Base-by-base conservation (phyloP, 768 basidiomycete genomes). In the Hydnum rufescens region DNA sequence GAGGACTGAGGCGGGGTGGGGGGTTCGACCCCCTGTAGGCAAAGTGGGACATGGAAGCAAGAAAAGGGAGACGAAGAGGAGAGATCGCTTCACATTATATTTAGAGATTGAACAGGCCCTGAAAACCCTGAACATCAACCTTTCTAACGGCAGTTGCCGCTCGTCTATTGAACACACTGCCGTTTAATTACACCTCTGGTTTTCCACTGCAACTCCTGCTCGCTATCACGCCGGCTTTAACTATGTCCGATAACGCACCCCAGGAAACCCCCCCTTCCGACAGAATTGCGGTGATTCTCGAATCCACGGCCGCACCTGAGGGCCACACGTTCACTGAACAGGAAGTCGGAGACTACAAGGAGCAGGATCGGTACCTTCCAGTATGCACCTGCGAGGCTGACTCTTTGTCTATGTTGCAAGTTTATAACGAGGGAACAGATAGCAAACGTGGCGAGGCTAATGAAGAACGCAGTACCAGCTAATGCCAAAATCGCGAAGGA, bases 401-500 rank as follows among this genome's bases (percentile, higher is more conserved):
- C 44, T 22, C 29, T 22, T 36, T 13, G 32, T 16, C 32, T 30
- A 46, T 5, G 5, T 8, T 22, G 42, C 18, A 25, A 22, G 19
- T 48, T 19, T 18, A 16, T 34, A 31, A 39, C 19, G 43, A 42
- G 4, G 16, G n/a, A 6, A n/a, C 18, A 92, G 90, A 97, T 97
- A 59, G 92, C 92, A 50, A 97, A 97, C 63, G 90, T 96, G n/a
- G 79, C 89, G 16, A 76, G 93, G 22, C 92, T 97, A 62, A 97
- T 96, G 92, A 96, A 96, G 66, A 71, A 78, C 42, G 75, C 87
- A 6, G 80, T 96, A 2, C 92, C 93, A 0, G 68, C 78, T 0
- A 82, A 82, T 19, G 87, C 93, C 42, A 97, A 97, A 68, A 93
- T 96, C 60, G 85, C 87, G 4, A 96, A 96, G 65, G 93, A 97